Evolutionary conservation across 2,329 filamentous ascomycete genomes (phyloP), one percentile per base, ranked within the genome.

Genomic region (Calonectria naviculata): DNA sequence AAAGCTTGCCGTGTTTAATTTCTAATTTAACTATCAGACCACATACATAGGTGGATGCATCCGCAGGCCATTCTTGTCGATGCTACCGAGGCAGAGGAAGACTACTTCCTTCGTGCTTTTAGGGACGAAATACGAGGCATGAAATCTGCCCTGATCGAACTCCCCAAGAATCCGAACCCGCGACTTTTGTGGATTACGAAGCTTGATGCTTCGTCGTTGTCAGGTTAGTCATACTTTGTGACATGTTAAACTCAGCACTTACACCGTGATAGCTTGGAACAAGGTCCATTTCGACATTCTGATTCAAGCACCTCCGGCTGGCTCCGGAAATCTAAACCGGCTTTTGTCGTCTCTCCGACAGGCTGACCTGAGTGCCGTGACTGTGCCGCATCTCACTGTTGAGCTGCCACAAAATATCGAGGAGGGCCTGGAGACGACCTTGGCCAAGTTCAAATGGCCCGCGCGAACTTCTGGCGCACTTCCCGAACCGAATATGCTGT

Each of bases 21-120:
- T 60, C 65, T 42, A 47, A 67, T 28, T 58, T 19, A 61, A 29
- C 42, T 21, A 44, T 19, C 70, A 89, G 88, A 87, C 65, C 92
- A 97, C 76, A 90, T 98, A 47, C 86, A 93, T 69, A 87, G 84
- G 17, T 95, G 92, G 78, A 89, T 98, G 84, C 91, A 93, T 75
- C 95, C 95, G 0, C 93, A 95, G 80, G 94, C 90, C 49, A 84
- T 94, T 21, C 88, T 98, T 31, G 87, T 94, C 31, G 95, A 98
- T 79, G 89, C 89, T 26, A 89, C 91, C 7, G 81, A 81, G 5
- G 83, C 85, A 28, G 95, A 98, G 79, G 92, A 97, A 47, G 68
- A 79, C 0, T 94, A 90, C 76, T 94, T 98, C 74, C 83, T 89
- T 28, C 85, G 86, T 15, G 92, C 88, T 0, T 83, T 94, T 36